A percentile compares a stretch with the other conserved stretches of the same genome.
phyloP scores from a whole-genome alignment of 2,329 filamentous ascomycete species.

The Penicillium fuscoglaucum region DNA sequence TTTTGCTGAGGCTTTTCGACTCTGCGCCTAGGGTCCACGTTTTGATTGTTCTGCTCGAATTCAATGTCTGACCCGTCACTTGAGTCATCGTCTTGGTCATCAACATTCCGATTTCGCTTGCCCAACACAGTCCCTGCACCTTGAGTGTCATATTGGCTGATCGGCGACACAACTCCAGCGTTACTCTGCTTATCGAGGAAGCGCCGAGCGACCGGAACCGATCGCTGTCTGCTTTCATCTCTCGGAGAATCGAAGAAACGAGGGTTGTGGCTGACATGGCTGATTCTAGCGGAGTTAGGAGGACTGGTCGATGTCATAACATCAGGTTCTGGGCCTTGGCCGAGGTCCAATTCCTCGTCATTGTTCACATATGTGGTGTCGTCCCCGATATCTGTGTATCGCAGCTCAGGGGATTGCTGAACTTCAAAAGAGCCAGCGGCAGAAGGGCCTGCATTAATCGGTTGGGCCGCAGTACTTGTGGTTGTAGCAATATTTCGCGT shows the following conservation, averaged over 20 bases:
- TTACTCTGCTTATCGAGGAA: slow-evolving; percentile 41
- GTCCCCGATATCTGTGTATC: slow-evolving; percentile 4
- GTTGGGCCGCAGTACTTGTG: background rate
- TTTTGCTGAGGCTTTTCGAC: slow-evolving; percentile 31
- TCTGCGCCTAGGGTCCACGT: slow-evolving; percentile 33
- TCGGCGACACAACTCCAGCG: slow-evolving; percentile 38
- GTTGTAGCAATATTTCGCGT: background rate
- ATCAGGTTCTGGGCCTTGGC: background rate
- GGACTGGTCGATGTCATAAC: slow-evolving; percentile 20
- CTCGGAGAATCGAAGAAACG: slow-evolving; percentile 8
- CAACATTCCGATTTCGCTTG: slow-evolving; percentile 6
- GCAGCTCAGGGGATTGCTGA: slow-evolving; percentile 1
- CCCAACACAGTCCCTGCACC: slow-evolving; percentile 14
- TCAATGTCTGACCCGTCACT: slow-evolving; percentile 21
- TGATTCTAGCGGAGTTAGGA: slow-evolving; percentile 19
- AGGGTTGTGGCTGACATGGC: slow-evolving; percentile 19
- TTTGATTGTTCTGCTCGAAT: slow-evolving; percentile 45
- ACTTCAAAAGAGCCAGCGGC: slow-evolving; percentile 2
- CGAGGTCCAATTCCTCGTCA: slow-evolving; percentile 16
- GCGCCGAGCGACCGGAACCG: background rate
- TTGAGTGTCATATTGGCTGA: slow-evolving; percentile 29
- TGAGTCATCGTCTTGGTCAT: slow-evolving; percentile 40
- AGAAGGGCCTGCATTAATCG: background rate
- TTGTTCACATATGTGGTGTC: slow-evolving; percentile 13
- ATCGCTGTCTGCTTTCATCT: background rate